phyloP scores from a whole-genome alignment of 2,329 filamentous ascomycete genomes.

The Septoria linicola region DNA sequence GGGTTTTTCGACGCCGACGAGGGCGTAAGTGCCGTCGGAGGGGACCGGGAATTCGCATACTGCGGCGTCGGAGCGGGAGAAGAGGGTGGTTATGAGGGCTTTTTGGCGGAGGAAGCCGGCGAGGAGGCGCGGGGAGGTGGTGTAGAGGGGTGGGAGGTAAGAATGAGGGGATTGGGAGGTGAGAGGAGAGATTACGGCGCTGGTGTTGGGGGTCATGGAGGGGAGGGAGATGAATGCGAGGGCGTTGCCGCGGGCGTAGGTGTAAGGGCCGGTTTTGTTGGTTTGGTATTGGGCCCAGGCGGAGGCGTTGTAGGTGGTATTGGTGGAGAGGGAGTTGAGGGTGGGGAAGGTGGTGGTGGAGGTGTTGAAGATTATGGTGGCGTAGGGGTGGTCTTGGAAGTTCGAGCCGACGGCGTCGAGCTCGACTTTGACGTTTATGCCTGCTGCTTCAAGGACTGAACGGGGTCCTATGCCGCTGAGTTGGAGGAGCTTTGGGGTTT shows the following conservation, averaged over 20 bases:
- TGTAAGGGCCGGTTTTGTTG: slow-evolving; percentile 20
- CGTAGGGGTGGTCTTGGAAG: slow-evolving; percentile 28
- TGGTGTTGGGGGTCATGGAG: slow-evolving; percentile 17
- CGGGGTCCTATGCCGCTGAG: slow-evolving; percentile 58
- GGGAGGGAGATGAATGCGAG: slow-evolving; percentile 28
- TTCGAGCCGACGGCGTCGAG: slow-evolving; percentile 36
- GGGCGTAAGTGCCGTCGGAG: slow-evolving; percentile 1
- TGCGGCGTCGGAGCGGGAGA: not conserved
- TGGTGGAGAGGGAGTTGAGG: slow-evolving; percentile 1
- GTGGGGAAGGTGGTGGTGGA: not conserved
- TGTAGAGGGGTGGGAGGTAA: slow-evolving; percentile 2
- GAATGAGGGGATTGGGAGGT: not conserved
- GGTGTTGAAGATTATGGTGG: not conserved
- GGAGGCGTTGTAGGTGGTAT: slow-evolving; percentile 14
- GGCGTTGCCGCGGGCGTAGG: slow-evolving; percentile 21
- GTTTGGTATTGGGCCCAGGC: slow-evolving; percentile 16
- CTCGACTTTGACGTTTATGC: slow-evolving; percentile 16
- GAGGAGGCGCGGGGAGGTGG: not conserved
- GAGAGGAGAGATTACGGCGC: not conserved
- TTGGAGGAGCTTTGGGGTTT: slow-evolving; percentile 60
- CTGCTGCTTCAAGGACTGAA: slow-evolving; percentile 12
- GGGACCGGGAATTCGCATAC: slow-evolving; percentile 9
- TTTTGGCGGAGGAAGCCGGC: slow-evolving; percentile 5
- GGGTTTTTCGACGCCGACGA: slow-evolving; percentile 21
- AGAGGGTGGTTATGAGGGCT: not conserved